These are phyloP conservation scores for Lumnitzera racemosa DNA, from an alignment of 345 rosid genomes.

Conservation along the genomic window DNA sequence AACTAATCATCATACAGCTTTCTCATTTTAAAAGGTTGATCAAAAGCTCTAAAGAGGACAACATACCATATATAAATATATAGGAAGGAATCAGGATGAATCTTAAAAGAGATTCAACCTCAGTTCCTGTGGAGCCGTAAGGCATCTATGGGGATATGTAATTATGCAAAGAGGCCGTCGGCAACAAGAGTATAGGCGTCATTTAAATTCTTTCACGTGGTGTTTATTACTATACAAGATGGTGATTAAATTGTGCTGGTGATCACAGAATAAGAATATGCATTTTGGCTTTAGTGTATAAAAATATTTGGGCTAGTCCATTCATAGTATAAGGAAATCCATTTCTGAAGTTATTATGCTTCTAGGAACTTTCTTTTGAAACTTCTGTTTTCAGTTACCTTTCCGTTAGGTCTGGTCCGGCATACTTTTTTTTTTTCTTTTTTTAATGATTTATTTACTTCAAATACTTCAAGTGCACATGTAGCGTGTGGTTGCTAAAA, in stretches of 20 bases:
- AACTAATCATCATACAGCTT: constrained; percentile 23
- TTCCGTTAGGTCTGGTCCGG: too few species aligned
- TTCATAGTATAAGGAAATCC: too few species aligned
- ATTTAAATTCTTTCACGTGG: constrained; percentile 12
- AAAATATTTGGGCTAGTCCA: too few species aligned
- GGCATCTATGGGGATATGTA: constrained; percentile 44
- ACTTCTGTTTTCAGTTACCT: too few species aligned
- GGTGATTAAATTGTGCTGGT: constrained; percentile 3
- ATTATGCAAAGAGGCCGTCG: constrained; percentile 29
- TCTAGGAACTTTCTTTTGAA: too few species aligned
- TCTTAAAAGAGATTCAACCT: constrained; percentile 13
- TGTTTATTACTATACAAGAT: constrained; percentile 1
- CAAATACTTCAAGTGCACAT: too few species aligned
- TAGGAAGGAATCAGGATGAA: neutral
- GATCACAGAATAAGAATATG: constrained; percentile 44
- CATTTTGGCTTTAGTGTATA: constrained; percentile 7
- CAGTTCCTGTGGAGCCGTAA: constrained; percentile 45
- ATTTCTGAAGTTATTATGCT: too few species aligned
- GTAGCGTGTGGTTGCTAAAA: too few species aligned
- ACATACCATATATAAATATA: constrained; percentile 19
- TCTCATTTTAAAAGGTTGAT: constrained; percentile 13
- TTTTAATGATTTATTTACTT: too few species aligned
- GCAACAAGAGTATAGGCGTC: constrained; percentile 12
- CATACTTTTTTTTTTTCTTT: too few species aligned
- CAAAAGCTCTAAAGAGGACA: constrained; percentile 32